A percentile compares a stretch with the other conserved stretches of the same genome.
Conservation (phyloP, 495 filamentous ascomycete species). For the Aspergillus mulundensis region DNA sequence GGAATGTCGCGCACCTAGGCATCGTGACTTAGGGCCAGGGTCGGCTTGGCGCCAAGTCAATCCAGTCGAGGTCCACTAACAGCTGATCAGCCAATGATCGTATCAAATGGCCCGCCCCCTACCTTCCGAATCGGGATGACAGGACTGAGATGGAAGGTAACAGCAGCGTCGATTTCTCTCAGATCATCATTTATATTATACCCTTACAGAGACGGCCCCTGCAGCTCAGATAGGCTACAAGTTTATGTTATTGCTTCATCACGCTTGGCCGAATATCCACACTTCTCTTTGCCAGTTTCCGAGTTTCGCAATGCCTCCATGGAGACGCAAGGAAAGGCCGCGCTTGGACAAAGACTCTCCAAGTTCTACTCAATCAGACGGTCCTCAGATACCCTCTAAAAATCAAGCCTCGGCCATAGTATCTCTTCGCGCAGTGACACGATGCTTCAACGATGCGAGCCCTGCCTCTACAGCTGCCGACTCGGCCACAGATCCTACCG, state of each 20-base stretch:
- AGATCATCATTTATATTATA: background rate
- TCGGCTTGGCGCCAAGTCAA: background rate
- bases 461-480: background rate
- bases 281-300: background rate
- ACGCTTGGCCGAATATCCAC: background rate
- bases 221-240: too few relatives aligned
- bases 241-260: background rate
- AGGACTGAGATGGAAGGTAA: too few relatives aligned
- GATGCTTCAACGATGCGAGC: conserved; percentile 11
- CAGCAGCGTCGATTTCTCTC: background rate
- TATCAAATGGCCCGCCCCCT: too few relatives aligned
- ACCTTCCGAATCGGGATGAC: too few relatives aligned
- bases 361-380: conserved; percentile 1
- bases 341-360: conserved; percentile 12
- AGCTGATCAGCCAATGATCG: background rate
- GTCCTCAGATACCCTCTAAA: background rate
- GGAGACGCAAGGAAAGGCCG: conserved; percentile 25
- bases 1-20: background rate
- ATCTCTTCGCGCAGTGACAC: conserved; percentile 21
- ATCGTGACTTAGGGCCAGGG: background rate
- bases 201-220: too few relatives aligned
- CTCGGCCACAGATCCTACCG: conserved; percentile 54
- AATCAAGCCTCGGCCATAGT: conserved; percentile 13
- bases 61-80: background rate
- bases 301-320: conserved; percentile 21